Base-by-base conservation (phyloP, 2,329 filamentous ascomycete species). In the Trichoderma sp. region DNA sequence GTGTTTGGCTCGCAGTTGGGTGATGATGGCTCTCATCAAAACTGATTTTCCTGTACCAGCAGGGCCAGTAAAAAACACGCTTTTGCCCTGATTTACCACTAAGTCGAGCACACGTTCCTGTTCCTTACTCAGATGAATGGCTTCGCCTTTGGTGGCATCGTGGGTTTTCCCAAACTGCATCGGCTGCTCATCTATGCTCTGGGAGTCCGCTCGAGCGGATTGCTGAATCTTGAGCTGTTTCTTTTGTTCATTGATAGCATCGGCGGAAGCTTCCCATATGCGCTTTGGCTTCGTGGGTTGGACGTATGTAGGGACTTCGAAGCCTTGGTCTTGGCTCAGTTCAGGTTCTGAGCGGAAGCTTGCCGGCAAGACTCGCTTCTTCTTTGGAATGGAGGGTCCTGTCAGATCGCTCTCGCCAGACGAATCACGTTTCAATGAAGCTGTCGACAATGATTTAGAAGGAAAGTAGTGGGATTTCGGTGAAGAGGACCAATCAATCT, bases 21-120 rank as follows among this genome's bases (percentile, higher is more conserved):
- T 83, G 74, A 99, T 98, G 71, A 98, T 97, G 72, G 96, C 90
- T 72, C 94, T 88, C 86, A 99, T 93, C 69, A 99, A 82, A 4
- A 99, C 95, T 1, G 96, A 99, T 83, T 99, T 99, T 79, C 96
- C 96, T 5, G 96, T 97, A 84, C 91, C 94, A 69, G 96, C 96
- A 70, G 96, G 97, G 74, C 96, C 96, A 0, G 96, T 99, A 79
- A 99, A 99, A 83, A 99, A 99, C 2, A 97, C 94, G 74, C 95
- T 98, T 78, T 94, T 91, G 70, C 87, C 87, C 72, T 92, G 83
- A 27, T 96, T 87, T 8, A 93, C 87, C 11, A 99, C 95, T 24
- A 97, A 83, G 57, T 93, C 89, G 69, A 96, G 83, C 13, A 99
- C 93, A 70, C 92, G 89, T 70, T 88, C 87, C 80, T 99, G 96